These are phyloP conservation scores for Calonectria pseudoturangicola DNA, from an alignment of 2,329 filamentous ascomycete species.

Conservation along the genomic window DNA sequence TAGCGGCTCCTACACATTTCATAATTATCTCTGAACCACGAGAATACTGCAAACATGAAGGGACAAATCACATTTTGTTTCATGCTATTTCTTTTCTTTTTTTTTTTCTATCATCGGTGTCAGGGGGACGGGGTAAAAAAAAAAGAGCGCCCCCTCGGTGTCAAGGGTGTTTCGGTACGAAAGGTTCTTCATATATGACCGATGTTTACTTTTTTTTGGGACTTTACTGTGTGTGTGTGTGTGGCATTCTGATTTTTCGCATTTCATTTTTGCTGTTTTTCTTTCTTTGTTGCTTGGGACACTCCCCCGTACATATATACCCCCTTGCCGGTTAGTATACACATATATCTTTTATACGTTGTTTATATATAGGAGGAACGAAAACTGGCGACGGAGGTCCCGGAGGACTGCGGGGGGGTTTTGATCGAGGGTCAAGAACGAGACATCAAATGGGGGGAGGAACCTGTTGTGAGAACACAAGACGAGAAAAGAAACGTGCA, in stretches of 20 bases:
- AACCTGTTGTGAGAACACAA: slow-evolving; percentile 1
- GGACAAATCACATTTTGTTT: slow-evolving; percentile 35
- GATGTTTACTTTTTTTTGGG: not conserved
- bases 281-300: slow-evolving; percentile 12
- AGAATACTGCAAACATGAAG: not conserved
- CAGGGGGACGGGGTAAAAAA: slow-evolving; percentile 30
- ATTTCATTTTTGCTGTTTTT: slow-evolving; percentile 12
- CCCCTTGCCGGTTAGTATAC: slow-evolving; percentile 16
- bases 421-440: too few relatives aligned
- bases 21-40: not conserved
- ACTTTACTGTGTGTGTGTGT: not conserved
- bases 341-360: slow-evolving; percentile 31
- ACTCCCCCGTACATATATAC: slow-evolving; percentile 21
- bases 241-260: not conserved
- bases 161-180: slow-evolving; percentile 33
- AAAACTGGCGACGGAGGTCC: not conserved
- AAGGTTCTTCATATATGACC: not conserved
- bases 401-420: not conserved
- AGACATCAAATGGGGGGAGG: too few relatives aligned
- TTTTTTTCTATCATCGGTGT: slow-evolving; percentile 15
- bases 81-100: slow-evolving; percentile 4
- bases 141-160: slow-evolving; percentile 29
- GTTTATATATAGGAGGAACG: slow-evolving; percentile 11
- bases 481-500: slow-evolving; percentile 10
- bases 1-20: slow-evolving; percentile 1